Base-by-base conservation (phyloP, 192 early-diverging fungal genomes). In the Chytriomyces confervae region DNA sequence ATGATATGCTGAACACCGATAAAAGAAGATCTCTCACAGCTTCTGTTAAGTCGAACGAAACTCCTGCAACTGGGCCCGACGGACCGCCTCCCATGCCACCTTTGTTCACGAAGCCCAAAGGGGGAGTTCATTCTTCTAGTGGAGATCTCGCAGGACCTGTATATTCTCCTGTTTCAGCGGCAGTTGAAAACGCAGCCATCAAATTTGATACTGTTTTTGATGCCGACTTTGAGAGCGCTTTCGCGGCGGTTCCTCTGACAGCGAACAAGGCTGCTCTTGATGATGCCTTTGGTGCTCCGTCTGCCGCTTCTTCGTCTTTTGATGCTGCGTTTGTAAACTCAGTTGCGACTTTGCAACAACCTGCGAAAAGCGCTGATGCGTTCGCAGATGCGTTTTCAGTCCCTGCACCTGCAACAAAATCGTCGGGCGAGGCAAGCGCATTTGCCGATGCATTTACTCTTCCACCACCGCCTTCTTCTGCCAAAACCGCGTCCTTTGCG, bases 81-180 rank as follows among this genome's bases (percentile, higher is more conserved):
- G 64, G 64, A 71, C 68, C 77, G 36, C 77, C 77, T 46, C 68
- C 73, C 16, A 62, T 78, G 53, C 77, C 77, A 23, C 63, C 77
- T 7, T 9, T 44, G 24, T 70, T 51, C 29, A 78, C 77, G 6
- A 78, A 78, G 27, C 77, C 77, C 50, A 72, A 70, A 29, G 47
- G 8, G 65, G 62, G 49, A 61, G 62, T 45, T 72, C 62, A 23
- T 36, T 36, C 36, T 36, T 36, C 36, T 36, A n/a, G 24, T 10
- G 49, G 47, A 36, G 73, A 64, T 50, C 13, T 53, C 7, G n/a
- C 23, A n/a, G 23, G 36, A 57, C 13, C 53, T 57, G 53, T 57
- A 5, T 20, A 57, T n/a, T 57, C 53, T 4, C 53, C 53, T n/a
- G 20, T 20, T n/a, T n/a, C 53, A 57, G 13, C 53, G 5, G 53